Percentiles rank a stretch among this genome's conserved stretches.
Evolutionary conservation across 176 grass and related monocot genomes (phyloP).

Genomic region (Carex parvula): DNA sequence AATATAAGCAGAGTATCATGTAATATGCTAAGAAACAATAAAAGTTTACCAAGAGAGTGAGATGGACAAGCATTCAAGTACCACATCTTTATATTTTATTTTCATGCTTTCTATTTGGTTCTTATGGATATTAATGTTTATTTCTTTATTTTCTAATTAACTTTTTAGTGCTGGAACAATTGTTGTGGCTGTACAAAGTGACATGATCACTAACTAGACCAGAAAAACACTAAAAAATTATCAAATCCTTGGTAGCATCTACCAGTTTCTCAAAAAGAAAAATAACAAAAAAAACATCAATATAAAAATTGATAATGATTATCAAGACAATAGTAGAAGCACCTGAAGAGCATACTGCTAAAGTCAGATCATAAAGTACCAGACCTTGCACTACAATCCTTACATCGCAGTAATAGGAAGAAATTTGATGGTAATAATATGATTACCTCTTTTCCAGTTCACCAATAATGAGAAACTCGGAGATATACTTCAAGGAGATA

Average conservation of each 20-base stretch:
- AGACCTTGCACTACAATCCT: background rate
- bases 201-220: background rate
- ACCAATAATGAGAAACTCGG: constrained; percentile 57
- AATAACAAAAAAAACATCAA: background rate
- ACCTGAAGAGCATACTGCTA: background rate
- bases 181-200: background rate
- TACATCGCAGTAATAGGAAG: background rate
- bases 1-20: constrained; percentile 36
- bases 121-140: background rate
- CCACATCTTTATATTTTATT: background rate
- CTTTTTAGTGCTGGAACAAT: background rate
- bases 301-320: background rate
- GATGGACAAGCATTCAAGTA: background rate
- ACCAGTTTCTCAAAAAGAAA: no score
- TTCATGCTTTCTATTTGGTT: background rate
- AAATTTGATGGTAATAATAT: constrained; percentile 13
- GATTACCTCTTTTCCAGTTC: constrained; percentile 68
- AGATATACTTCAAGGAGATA: constrained; percentile 56
- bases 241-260: background rate
- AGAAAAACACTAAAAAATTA: background rate
- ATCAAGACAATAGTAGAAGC: constrained; percentile 8
- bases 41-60: background rate
- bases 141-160: background rate
- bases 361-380: background rate
- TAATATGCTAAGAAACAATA: constrained; percentile 34